A percentile compares a stretch with the other conserved stretches of the same genome.
phyloP scores from a whole-genome alignment of 495 filamentous ascomycete species.

The Hypoxylon lenormandii region DNA sequence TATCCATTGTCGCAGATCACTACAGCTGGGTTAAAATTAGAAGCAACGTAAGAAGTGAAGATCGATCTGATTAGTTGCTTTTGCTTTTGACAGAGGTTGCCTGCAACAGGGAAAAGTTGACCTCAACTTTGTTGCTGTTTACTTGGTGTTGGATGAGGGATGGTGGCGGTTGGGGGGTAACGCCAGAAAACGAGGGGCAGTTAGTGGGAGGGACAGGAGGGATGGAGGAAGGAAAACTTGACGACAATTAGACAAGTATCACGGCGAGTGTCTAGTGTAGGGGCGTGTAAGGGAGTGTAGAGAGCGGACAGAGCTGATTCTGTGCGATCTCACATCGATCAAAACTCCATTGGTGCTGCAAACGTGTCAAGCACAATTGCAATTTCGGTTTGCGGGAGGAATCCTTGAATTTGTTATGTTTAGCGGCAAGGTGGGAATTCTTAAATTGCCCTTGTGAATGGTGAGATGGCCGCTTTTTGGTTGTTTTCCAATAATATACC shows the following conservation, averaged over 20 bases:
- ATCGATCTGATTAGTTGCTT: constrained; percentile 12
- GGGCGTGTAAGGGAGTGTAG: background rate
- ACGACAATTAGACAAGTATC: constrained; percentile 6
- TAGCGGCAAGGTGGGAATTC: constrained; percentile 15
- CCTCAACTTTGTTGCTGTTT: constrained; percentile 37
- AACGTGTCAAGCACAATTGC: constrained; percentile 11
- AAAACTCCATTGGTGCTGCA: constrained; percentile 38
- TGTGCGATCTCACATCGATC: constrained; percentile 33
- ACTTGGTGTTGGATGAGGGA: constrained; percentile 15
- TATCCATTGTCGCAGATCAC: constrained; percentile 76
- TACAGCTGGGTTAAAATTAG: constrained; percentile 10
- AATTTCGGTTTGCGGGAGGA: constrained; percentile 10
- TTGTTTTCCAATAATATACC: constrained; percentile 51
- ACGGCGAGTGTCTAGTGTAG: background rate
- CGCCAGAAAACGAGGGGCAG: constrained; percentile 43
- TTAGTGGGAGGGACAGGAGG: constrained; percentile 12
- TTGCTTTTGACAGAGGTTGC: constrained; percentile 3
- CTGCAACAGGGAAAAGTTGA: constrained; percentile 16
- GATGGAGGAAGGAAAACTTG: constrained; percentile 19
- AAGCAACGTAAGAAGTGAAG: constrained; percentile 28
- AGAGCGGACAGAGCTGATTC: constrained; percentile 39
- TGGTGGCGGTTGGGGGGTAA: constrained; percentile 35
- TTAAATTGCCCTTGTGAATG: constrained; percentile 21
- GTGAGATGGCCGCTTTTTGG: constrained; percentile 23
- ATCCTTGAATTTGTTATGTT: constrained; percentile 24